phyloP scores from a whole-genome alignment of 2,329 filamentous ascomycete species.

The Aspergillus fijiensis region DNA sequence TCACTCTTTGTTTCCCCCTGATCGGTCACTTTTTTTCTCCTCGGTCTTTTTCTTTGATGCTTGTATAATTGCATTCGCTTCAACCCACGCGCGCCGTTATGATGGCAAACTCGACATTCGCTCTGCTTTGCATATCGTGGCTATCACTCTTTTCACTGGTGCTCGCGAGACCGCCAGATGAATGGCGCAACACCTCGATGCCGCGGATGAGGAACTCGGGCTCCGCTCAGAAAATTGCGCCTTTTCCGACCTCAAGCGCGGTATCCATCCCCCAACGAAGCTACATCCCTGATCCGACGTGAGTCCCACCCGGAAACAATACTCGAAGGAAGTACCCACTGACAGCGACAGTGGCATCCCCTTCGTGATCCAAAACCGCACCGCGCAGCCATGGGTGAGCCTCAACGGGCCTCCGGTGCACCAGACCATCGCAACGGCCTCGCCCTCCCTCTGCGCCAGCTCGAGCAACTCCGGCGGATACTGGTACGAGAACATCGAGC shows the following conservation, averaged over 20 bases:
- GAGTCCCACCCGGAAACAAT: neutral
- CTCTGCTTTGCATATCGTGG: neutral
- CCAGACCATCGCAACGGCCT: neutral
- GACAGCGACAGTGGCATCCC: conserved; percentile 19
- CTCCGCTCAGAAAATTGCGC: neutral
- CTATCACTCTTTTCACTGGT: neutral
- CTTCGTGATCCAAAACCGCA: conserved; percentile 20
- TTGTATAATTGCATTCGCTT: neutral
- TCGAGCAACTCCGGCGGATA: conserved; percentile 16
- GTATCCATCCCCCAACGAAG: neutral
- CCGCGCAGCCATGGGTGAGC: conserved; percentile 20
- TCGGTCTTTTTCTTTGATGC: neutral
- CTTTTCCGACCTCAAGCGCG: neutral
- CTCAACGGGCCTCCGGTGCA: conserved; percentile 12
- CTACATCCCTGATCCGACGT: neutral
- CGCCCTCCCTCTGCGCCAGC: neutral
- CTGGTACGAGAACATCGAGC: conserved; percentile 31
- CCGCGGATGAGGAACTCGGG: neutral
- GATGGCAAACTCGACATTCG: neutral
- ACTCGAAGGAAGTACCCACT: neutral
- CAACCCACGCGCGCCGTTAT: neutral
- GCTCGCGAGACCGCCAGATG: neutral
- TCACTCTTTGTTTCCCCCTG: neutral
- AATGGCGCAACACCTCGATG: neutral
- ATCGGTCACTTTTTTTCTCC: neutral